These are phyloP conservation scores for Coemansia sp. DNA, from an alignment of 192 early-diverging fungal genomes.

Conservation along the genomic window DNA sequence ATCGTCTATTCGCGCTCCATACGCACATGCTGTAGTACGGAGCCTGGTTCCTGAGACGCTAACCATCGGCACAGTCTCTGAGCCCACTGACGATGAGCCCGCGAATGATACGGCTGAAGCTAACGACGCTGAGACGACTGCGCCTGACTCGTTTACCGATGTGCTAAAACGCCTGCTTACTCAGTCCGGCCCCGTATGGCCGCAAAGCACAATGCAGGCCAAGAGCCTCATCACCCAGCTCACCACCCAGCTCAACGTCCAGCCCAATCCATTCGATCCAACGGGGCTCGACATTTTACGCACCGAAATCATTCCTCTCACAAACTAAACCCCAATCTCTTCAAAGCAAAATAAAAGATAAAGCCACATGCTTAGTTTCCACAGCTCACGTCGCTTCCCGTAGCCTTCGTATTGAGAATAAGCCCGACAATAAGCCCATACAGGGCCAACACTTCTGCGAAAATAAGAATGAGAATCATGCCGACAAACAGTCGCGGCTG, in stretches of 20 bases:
- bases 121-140: background rate
- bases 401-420: slow-evolving; percentile 79
- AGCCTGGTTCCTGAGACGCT: background rate
- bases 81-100: too few relatives aligned
- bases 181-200: slow-evolving; percentile 22
- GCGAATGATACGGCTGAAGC: background rate
- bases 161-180: slow-evolving; percentile 12
- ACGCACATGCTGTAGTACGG: background rate
- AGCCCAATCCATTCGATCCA: background rate
- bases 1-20: background rate
- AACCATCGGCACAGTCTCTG: too few relatives aligned
- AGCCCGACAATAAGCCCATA: slow-evolving; percentile 85
- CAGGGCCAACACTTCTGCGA: slow-evolving; percentile 84
- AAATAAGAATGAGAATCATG: slow-evolving; percentile 86
- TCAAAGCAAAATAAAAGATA: background rate
- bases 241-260: background rate
- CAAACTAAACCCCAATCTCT: background rate
- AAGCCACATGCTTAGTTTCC: slow-evolving; percentile 24
- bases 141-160: slow-evolving; percentile 8
- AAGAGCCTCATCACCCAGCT: slow-evolving; percentile 41
- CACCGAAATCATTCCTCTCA: background rate
- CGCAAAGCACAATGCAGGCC: slow-evolving; percentile 43
- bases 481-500: slow-evolving; percentile 81
- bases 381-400: slow-evolving; percentile 52
- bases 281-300: background rate